These are phyloP conservation scores for Aaosphaeria arxii DNA, from an alignment of 2,329 filamentous ascomycete genomes.

Conservation along the genomic window DNA sequence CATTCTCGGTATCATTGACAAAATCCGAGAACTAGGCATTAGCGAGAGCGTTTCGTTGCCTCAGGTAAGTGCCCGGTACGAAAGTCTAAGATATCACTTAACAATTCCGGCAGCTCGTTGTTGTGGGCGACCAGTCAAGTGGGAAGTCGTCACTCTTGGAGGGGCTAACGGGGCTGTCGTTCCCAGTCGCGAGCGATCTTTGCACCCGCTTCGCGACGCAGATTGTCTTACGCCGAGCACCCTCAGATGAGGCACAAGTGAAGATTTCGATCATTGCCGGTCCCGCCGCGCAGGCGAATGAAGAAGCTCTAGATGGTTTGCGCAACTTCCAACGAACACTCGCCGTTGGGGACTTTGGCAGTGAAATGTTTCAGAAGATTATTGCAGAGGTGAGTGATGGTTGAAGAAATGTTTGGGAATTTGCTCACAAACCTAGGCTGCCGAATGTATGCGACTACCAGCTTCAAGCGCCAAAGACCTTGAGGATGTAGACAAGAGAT, in stretches of 20 bases:
- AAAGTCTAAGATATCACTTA: neutral
- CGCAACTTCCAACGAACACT: conserved; percentile 32
- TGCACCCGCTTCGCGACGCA: conserved; percentile 62
- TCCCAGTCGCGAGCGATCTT: conserved; percentile 51
- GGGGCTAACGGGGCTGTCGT: conserved; percentile 58
- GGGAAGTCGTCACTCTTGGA: conserved; percentile 63
- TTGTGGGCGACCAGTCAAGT: conserved; percentile 47
- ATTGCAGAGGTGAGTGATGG: conserved; percentile 38
- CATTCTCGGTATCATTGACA: conserved; percentile 11
- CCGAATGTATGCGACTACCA: conserved; percentile 47
- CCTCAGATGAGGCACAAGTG: conserved; percentile 18
- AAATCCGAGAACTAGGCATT: conserved; percentile 5
- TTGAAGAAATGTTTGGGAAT: too few species aligned
- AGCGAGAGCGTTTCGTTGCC: conserved; percentile 1
- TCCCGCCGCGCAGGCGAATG: conserved; percentile 25
- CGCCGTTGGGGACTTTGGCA: conserved; percentile 13
- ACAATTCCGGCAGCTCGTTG: conserved; percentile 2
- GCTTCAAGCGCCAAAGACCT: conserved; percentile 10
- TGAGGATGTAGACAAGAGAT: conserved; percentile 16
- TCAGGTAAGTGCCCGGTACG: neutral
- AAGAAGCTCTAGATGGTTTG: conserved; percentile 30
- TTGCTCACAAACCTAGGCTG: conserved; percentile 33
- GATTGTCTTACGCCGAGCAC: conserved; percentile 48
- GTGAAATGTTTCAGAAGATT: conserved; percentile 45
- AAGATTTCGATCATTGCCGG: conserved; percentile 30